Conservation (phyloP, 345 rosid genomes). For the rapeseed (Brassica napus) region Da-Ae NC_063447.1:7133001-7133500, state of each 20-base stretch:
- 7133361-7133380: slow-evolving; percentile 42
- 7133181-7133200: not conserved
- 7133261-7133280: not conserved
- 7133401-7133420: slow-evolving; percentile 25
- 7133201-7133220: not conserved
- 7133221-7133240: not conserved
- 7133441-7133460: slow-evolving; percentile 13
- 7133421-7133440: slow-evolving; percentile 18
- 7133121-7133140: not conserved
- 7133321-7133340: slow-evolving; percentile 12
- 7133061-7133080: not conserved
- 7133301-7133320: not conserved
- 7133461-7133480: not conserved
- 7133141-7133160: not conserved
- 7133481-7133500: slow-evolving; percentile 22
- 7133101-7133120: not conserved
- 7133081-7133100: not conserved
- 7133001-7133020: not conserved
- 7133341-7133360: slow-evolving; percentile 38
- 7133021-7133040: not conserved
- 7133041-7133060: not conserved
- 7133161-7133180: not conserved
- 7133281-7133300: no score
- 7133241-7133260: not conserved
- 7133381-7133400: slow-evolving; percentile 23